Evolutionary conservation across 257 asterid genomes (phyloP).

Genomic region (Mitragyna speciosa): DNA sequence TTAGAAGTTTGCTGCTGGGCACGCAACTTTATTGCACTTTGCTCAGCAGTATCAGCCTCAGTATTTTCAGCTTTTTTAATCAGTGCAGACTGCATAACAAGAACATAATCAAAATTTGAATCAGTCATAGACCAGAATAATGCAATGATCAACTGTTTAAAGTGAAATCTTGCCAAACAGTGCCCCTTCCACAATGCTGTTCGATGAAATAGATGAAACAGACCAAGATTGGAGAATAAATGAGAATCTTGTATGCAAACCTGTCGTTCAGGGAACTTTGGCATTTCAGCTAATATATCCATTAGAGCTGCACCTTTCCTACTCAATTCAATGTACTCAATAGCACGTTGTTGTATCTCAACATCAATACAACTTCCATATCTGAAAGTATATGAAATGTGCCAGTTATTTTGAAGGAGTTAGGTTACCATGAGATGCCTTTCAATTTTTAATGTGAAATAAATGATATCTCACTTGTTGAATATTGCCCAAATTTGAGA

Average conservation of each 20-base stretch:
- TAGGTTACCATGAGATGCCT: constrained; percentile 18
- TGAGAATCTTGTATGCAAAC: constrained; percentile 34
- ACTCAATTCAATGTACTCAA: constrained; percentile 85
- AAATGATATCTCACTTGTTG: constrained; percentile 54
- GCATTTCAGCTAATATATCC: constrained; percentile 97
- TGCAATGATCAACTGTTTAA: constrained; percentile 1
- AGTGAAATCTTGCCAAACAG: background rate
- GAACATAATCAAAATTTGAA: constrained; percentile 12
- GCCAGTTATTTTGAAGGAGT: constrained; percentile 14
- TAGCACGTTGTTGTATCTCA: constrained; percentile 94
- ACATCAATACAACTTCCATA: constrained; percentile 91
- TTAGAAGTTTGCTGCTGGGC: constrained; percentile 84
- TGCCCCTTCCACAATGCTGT: background rate
- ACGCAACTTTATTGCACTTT: constrained; percentile 89
- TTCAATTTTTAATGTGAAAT: constrained; percentile 7
- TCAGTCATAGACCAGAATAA: background rate
- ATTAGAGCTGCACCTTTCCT: constrained; percentile 78
- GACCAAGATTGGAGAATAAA: background rate
- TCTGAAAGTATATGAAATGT: constrained; percentile 38
- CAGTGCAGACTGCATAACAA: constrained; percentile 65
- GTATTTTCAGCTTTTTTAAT: constrained; percentile 82
- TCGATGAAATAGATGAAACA: background rate
- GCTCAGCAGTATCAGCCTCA: constrained; percentile 96
- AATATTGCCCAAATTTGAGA: constrained; percentile 79
- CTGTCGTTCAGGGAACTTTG: constrained; percentile 96